Evolutionary conservation across 805 yeast genomes (phyloP).

Genomic region (Ogataea minuta): DNA sequence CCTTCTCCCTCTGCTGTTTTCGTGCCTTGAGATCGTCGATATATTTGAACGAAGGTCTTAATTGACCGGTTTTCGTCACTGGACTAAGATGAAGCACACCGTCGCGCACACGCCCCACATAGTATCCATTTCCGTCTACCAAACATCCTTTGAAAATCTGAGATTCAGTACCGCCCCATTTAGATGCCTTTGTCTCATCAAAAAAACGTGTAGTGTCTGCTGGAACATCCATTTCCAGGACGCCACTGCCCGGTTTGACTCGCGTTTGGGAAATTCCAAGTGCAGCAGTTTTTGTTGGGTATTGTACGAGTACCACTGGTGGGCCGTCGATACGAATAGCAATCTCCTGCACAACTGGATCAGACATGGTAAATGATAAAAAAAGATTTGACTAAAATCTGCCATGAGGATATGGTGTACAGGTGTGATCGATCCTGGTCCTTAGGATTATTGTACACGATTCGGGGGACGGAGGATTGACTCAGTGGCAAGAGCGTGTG

Average conservation of each 20-base stretch:
- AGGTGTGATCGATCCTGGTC: too few relatives aligned
- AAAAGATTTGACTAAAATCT: background rate
- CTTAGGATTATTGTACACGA: too few relatives aligned
- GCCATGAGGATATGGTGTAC: conserved; percentile 8
- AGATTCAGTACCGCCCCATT: conserved; percentile 59
- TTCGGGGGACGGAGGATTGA: too few relatives aligned
- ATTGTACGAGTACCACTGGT: conserved; percentile 24
- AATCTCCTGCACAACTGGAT: conserved; percentile 58
- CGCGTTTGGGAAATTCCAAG: conserved; percentile 37
- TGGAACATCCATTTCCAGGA: conserved; percentile 76
- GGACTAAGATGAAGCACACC: conserved; percentile 63
- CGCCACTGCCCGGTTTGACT: conserved; percentile 60
- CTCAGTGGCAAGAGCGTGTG: too few relatives aligned
- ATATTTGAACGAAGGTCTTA: conserved; percentile 79
- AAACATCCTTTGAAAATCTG: conserved; percentile 76
- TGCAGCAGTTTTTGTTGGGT: conserved; percentile 31
- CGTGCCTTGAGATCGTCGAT: conserved; percentile 51
- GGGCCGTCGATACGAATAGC: conserved; percentile 41
- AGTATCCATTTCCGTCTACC: conserved; percentile 50
- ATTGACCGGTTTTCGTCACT: conserved; percentile 65
- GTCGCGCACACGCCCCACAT: conserved; percentile 38
- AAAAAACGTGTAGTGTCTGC: conserved; percentile 65
- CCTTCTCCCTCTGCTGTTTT: conserved; percentile 42
- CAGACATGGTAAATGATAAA: conserved; percentile 25
- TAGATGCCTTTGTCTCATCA: conserved; percentile 59